Conservation (phyloP, 352 stramenopile genomes). For the Phytophthora nicotianae region DNA sequence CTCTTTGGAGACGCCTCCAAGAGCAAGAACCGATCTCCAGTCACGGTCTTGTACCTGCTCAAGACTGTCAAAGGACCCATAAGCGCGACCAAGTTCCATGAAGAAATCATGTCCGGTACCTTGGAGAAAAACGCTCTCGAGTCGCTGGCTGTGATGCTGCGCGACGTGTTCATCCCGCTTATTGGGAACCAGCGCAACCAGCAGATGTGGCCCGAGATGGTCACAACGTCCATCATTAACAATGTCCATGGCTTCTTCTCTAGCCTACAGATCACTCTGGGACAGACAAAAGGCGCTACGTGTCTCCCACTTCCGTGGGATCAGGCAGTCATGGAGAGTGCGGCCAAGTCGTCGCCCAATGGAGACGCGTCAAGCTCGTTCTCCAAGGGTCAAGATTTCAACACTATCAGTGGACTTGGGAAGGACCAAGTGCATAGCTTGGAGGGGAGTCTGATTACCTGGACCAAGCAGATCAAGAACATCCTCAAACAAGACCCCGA, state of each 20-base stretch:
- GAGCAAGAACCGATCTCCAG: slow-evolving; percentile 24
- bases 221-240: slow-evolving; percentile 75
- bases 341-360: slow-evolving; percentile 24
- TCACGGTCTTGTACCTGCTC: slow-evolving; percentile 77
- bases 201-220: slow-evolving; percentile 81
- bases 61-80: slow-evolving; percentile 74
- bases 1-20: slow-evolving; percentile 46
- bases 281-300: slow-evolving; percentile 82
- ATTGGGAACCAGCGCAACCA: slow-evolving; percentile 83
- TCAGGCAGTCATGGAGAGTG: slow-evolving; percentile 64
- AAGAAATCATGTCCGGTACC: slow-evolving; percentile 77
- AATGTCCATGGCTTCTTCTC: slow-evolving; percentile 84
- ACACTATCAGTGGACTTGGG: slow-evolving; percentile 29
- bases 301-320: slow-evolving; percentile 87
- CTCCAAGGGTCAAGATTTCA: slow-evolving; percentile 13
- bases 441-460: slow-evolving; percentile 92
- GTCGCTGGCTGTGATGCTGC: slow-evolving; percentile 72
- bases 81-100: slow-evolving; percentile 60
- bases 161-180: slow-evolving; percentile 77
- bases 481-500: slow-evolving; percentile 92
- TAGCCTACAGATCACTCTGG: slow-evolving; percentile 88
- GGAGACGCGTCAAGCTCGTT: slow-evolving; percentile 7
- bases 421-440: slow-evolving; percentile 89
- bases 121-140: slow-evolving; percentile 79
- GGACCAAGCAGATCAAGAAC: slow-evolving; percentile 95